Base-by-base conservation (phyloP, 2,329 filamentous ascomycete genomes). In the Dothistroma septosporum region DNA sequence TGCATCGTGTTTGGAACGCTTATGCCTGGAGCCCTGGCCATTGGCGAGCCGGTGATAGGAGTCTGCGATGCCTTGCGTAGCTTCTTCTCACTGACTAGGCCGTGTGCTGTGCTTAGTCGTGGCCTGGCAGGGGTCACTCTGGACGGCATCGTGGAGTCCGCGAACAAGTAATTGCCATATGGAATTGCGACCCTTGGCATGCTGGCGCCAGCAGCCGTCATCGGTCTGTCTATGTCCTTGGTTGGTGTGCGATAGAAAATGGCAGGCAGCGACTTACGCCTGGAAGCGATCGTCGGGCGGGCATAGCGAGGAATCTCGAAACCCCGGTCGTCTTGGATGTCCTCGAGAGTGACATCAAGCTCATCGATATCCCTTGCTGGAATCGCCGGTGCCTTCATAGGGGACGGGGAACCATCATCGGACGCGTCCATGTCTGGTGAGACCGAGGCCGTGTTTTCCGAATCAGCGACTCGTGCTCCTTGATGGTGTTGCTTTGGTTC, bases 181-280 rank as follows among this genome's bases (percentile, higher is more conserved):
- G 66, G 63, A 12, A 62, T 60, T 19, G 56, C 65, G 1, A 66
- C 55, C 9, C 66, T 58, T 10, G 68, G 63, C 50, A 69, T 68
- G 60, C 68, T 69, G 11, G 64, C 63, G 12, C 72, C 72, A 53
- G 70, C 69, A 9, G 72, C 69, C 19, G 71, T 74, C 7, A 54
- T 60, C n/a, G 72, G 71, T 55, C 70, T 61, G 2, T 55, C 21
- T 11, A 44, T 57, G 10, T 55, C n/a, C 46, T 57, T 58, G 19
- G 61, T 28, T 28, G 64, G 58, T 22, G 71, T 65, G 53, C 65
- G 56, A 31, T 62, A 37, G 46, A 55, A 47, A 37, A 68, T 57
- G 7, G 67, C 58, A 48, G 72, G 71, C 16, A 75, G 60, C 10
- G 72, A 73, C 55, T 73, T 73, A 24, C 72, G 70, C 37, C 72